Conservation (phyloP, 768 basidiomycete species). For the Mycena galopus region DNA sequence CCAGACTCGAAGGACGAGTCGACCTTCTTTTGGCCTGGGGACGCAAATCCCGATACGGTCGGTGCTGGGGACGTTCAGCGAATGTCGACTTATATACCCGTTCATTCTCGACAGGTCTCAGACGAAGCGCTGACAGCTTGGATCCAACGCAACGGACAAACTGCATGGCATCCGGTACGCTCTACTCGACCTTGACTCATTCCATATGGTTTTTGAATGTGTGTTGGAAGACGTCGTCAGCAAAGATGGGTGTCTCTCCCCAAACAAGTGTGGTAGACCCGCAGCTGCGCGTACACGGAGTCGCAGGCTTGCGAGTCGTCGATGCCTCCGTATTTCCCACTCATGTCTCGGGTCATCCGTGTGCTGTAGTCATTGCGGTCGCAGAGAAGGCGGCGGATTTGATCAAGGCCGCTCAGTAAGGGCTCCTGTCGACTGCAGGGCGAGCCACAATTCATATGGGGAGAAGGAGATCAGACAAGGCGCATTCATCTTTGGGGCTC, state of each 20-base stretch:
- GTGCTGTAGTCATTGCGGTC: slow-evolving; percentile 61
- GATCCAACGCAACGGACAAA: slow-evolving; percentile 29
- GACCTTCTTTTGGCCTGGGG: slow-evolving; percentile 39
- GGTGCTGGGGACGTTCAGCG: neutral
- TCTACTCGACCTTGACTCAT: no score
- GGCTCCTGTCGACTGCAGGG: no score
- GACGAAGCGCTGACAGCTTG: slow-evolving; percentile 27
- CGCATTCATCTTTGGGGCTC: no score
- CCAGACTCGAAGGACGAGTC: slow-evolving; percentile 25
- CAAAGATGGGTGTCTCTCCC: no score
- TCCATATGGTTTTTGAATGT: no score
- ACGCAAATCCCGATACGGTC: slow-evolving; percentile 30
- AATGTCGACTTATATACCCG: neutral
- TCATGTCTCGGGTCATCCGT: slow-evolving; percentile 60
- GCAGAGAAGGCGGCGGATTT: slow-evolving; percentile 67
- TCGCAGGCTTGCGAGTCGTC: slow-evolving; percentile 62
- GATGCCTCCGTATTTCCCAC: slow-evolving; percentile 64
- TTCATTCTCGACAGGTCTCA: slow-evolving; percentile 1
- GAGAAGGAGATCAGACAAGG: no score
- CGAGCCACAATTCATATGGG: no score
- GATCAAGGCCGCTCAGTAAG: slow-evolving; percentile 55
- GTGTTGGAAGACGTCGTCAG: no score
- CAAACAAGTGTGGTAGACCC: slow-evolving; percentile 61
- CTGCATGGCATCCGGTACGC: slow-evolving; percentile 32
- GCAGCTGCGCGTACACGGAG: slow-evolving; percentile 60